Evolutionary conservation across 345 rosid genomes (phyloP), one percentile per base, ranked within the genome.

Genomic region (Boechera retrofracta): DNA sequence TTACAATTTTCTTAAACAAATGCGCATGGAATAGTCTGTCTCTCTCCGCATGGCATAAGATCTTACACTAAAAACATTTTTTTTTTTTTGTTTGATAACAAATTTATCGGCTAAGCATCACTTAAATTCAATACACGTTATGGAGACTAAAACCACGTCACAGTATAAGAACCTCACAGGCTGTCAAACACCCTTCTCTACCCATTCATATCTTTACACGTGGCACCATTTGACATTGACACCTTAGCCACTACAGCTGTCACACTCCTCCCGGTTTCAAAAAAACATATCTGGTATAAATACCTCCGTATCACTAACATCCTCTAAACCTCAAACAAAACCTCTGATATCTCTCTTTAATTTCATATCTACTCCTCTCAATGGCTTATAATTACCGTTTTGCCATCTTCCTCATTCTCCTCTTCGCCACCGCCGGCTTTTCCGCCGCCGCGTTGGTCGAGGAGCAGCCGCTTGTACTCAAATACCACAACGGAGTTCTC

Each of bases 401-500:
- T 73, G 79, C 86, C 86, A 67, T 69, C 76, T 36, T 81, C 51
- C 35, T 80, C 60, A 44, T 79, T 56, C 8, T 78, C 41, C 47
- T 65, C 64, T 56, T 59, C 66, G 72, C 48, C 70, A 33, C 35
- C n/a, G 3, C 76, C 29, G 52, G 51, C 6, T 66, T 79, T 1
- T 70, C 79, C 26, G 33, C 80, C 58, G 81, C 88, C 13, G 97
- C 82, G 53, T 67, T 93, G 41, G 97, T 89, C 49, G 73, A 93
- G 69, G 85, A 93, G 15, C 98, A 91, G 55, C 98, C 98, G 0
- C 86, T 93, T 3, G 55, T 77, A 12, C 47, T 65, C 10, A 77
- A 75, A 69, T 74, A 82, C 49, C 74, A 82, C 31, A 71, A 74
- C 66, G 82, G 77, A 13, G 64, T 15, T 64, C 73, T 74, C 56